Base-by-base conservation (phyloP, 1,139 yeast species). In the Yamadazyma spencermartinsiae region DNA sequence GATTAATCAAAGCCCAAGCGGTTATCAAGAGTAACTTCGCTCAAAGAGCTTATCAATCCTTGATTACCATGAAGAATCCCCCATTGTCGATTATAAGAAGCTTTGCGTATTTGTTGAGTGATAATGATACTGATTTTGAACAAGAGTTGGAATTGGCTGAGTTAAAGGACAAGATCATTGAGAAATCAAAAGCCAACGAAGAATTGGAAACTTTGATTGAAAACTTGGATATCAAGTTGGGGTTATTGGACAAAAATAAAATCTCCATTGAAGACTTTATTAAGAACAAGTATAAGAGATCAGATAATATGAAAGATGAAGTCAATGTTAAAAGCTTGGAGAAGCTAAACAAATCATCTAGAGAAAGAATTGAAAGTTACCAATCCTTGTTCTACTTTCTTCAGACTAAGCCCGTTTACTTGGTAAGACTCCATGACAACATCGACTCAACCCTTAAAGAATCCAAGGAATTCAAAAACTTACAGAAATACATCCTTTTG, bases 331-430 rank as follows among this genome's bases (percentile, higher is more conserved):
- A 56, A 40, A 52, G 50, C 31, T 45, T 68, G 34, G 71, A 63
- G 17, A 56, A 51, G 17, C 60, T 71, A 47, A 67, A 60, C 46
- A 63, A 63, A 41, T 57, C 66, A 3, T 57, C 71, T 6, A 61
- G 68, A 39, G 68, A 67, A 39, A 61, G 77, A 44, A 62, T 80
- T 17, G 87, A 81, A 44, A 58, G 79, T 1, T 86, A 85, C 58
- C 96, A 86, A 51, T 83, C 86, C 7, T 58, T 92, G 40, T 83
- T 92, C 51, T 92, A 84, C 52, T 66, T 90, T 32, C 61, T 94
- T 29, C 98, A 94, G 56, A 86, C 96, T 0, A 88, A 86, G 53
- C 89, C 96, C 0, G 61, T 61, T 1, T 92, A 92, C 55, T 73
- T 92, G 54, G 73, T 82, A 1, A 66, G 82, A 21, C 60, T 88